phyloP scores from a whole-genome alignment of 2,329 filamentous ascomycete species.

The Madurella mycetomatis region DNA sequence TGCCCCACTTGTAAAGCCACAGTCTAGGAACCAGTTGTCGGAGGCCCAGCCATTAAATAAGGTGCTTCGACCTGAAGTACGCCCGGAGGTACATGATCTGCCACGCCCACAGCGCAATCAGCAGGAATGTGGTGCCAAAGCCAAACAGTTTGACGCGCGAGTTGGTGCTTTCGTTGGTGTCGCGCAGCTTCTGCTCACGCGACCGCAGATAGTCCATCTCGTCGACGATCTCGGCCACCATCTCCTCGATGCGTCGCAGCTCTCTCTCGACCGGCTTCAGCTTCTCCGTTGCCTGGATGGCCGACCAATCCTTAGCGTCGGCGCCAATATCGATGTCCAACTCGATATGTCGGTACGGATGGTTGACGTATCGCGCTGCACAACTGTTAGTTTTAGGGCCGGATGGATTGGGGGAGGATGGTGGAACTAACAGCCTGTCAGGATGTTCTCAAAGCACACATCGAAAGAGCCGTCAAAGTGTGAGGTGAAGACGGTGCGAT shows the following conservation, averaged over 20 bases:
- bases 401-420: not conserved
- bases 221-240: slow-evolving; percentile 77
- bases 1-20: slow-evolving; percentile 15
- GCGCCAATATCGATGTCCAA: slow-evolving; percentile 95
- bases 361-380: slow-evolving; percentile 34
- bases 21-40: slow-evolving; percentile 9
- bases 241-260: slow-evolving; percentile 85
- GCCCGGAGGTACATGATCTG: slow-evolving; percentile 96
- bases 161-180: slow-evolving; percentile 99
- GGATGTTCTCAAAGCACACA: slow-evolving; percentile 89
- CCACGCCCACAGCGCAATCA: slow-evolving; percentile 87
- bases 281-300: slow-evolving; percentile 94
- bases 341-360: slow-evolving; percentile 69
- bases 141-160: slow-evolving; percentile 99
- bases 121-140: slow-evolving; percentile 84
- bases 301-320: slow-evolving; percentile 96
- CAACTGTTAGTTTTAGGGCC: not conserved
- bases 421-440: slow-evolving; percentile 61
- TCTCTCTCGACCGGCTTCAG: slow-evolving; percentile 96
- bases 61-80: slow-evolving; percentile 86
- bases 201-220: slow-evolving; percentile 95
- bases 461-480: slow-evolving; percentile 90
- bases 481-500: slow-evolving; percentile 89
- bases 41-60: slow-evolving; percentile 45
- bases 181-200: slow-evolving; percentile 90